Percentiles rank a stretch among this genome's conserved stretches.
phyloP scores from a whole-genome alignment of 306 rosid genomes.

The Amphicarpaea edgeworthii region DNA sequence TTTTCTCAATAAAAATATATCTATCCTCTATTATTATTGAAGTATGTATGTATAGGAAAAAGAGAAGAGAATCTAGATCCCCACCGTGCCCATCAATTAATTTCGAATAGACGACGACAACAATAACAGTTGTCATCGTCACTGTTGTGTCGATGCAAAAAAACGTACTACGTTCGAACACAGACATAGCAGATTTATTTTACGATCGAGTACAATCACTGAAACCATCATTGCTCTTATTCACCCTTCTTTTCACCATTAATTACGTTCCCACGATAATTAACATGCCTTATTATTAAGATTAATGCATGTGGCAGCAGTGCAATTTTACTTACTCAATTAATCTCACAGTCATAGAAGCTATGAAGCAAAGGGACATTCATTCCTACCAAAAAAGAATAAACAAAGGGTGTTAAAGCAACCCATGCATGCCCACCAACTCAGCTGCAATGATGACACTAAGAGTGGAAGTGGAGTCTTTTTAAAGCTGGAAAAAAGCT shows the following conservation, averaged over 20 bases:
- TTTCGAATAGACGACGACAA: constrained; percentile 37
- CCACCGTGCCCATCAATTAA: constrained; percentile 15
- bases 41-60: not conserved
- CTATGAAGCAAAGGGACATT: constrained; percentile 68
- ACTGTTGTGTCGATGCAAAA: constrained; percentile 28
- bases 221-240: constrained; percentile 22
- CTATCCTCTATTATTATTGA: not conserved
- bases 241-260: not conserved
- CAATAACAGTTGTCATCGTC: constrained; percentile 32
- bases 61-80: constrained; percentile 36
- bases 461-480: constrained; percentile 66
- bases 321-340: not conserved
- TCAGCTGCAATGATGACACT: constrained; percentile 73
- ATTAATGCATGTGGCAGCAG: not conserved
- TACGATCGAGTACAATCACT: constrained; percentile 40
- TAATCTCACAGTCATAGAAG: constrained; percentile 47
- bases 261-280: constrained; percentile 6
- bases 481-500: constrained; percentile 13
- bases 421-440: constrained; percentile 60
- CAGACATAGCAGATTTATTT: not conserved
- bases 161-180: constrained; percentile 19
- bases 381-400: constrained; percentile 54
- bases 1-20: too few relatives aligned
- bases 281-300: not conserved
- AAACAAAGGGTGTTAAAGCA: constrained; percentile 57